These are phyloP conservation scores for Miamiensis avidus DNA, from an alignment of 169 alveolate genomes.

Conservation along the genomic window DNA sequence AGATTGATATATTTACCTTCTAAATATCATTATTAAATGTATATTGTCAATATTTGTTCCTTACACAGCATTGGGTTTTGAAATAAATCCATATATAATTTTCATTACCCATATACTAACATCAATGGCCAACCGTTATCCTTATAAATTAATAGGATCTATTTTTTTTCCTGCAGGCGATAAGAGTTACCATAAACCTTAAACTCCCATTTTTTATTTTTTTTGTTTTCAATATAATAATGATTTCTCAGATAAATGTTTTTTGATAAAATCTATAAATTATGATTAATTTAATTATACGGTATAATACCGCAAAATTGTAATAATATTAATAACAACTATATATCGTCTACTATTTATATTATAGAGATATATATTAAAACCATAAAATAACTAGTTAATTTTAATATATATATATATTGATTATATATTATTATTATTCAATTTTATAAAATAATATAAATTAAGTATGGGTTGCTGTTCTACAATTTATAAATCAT, in stretches of 20 bases:
- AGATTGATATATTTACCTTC: not conserved
- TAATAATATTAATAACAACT: no score
- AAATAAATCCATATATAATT: conserved; percentile 47
- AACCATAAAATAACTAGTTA: no score
- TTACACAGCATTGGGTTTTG: conserved; percentile 22
- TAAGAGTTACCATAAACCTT: conserved; percentile 61
- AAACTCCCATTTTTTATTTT: conserved; percentile 63
- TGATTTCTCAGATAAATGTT: no score
- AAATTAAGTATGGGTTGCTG: not conserved
- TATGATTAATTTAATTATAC: not conserved
- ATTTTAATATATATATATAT: no score
- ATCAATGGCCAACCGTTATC: conserved; percentile 65
- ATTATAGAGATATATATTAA: no score
- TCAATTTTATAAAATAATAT: no score
- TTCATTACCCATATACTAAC: conserved; percentile 67
- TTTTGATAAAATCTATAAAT: no score
- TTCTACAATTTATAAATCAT: not conserved
- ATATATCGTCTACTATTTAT: no score
- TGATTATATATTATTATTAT: no score
- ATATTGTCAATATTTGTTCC: conserved; percentile 34
- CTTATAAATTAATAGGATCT: conserved; percentile 52
- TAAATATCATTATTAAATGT: conserved; percentile 35
- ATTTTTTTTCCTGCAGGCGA: conserved; percentile 66
- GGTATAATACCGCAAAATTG: no score
- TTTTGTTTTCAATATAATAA: not conserved